A percentile compares a stretch with the other conserved stretches of the same genome.
phyloP scores from a whole-genome alignment of 129 eudicot species.

The Cynara cardunculus region DNA sequence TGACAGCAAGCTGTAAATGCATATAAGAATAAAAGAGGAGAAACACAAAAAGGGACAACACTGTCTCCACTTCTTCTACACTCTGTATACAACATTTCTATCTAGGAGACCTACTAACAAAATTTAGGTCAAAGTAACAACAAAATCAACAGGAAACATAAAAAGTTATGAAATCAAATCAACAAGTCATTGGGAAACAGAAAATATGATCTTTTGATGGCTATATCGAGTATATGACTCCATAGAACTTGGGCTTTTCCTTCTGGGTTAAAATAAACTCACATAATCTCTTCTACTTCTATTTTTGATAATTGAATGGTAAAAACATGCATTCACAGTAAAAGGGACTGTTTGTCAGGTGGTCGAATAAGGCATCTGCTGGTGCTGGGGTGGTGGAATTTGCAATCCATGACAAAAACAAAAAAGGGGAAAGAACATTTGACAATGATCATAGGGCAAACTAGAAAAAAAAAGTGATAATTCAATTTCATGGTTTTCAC shows the following conservation, averaged over 20 bases:
- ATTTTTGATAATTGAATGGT: no score
- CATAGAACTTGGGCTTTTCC: not conserved
- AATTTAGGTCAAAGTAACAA: not conserved
- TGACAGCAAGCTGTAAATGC: not conserved
- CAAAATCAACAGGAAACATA: not conserved
- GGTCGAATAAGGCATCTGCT: not conserved
- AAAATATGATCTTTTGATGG: not conserved
- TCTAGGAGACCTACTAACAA: not conserved
- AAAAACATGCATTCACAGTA: no score
- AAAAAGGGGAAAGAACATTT: not conserved
- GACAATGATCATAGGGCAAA: not conserved
- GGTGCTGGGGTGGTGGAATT: not conserved
- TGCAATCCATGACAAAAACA: not conserved
- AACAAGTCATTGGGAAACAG: not conserved
- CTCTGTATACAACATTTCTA: not conserved
- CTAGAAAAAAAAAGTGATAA: not conserved
- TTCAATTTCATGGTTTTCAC: not conserved
- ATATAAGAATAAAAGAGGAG: no score
- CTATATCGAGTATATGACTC: not conserved
- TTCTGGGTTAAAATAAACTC: not conserved
- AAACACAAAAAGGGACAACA: not conserved
- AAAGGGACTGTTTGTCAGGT: not conserved
- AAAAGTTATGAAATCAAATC: not conserved
- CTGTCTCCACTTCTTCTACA: not conserved
- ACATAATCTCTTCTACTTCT: no score